Base-by-base conservation (phyloP, 108 stramenopile species). In the Asterionellopsis glacialis region DNA sequence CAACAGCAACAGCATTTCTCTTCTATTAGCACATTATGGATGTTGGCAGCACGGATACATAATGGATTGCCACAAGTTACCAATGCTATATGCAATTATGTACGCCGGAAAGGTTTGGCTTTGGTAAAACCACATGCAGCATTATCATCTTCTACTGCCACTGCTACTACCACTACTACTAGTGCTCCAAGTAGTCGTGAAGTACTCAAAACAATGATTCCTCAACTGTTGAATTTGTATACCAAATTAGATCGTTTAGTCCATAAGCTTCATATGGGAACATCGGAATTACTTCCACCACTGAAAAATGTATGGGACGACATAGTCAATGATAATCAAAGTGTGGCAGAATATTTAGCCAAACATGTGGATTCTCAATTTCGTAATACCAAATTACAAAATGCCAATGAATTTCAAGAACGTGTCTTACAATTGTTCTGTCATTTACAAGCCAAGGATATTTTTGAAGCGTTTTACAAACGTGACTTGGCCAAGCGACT, bases 391-490 rank as follows among this genome's bases (percentile, higher is more conserved):
- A 90, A 90, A 67, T 76, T 74, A 50, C 42, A 9, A 3, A 43
- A 57, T 11, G 13, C 45, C 25, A 21, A 5, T 23, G 55, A 11
- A 42, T 65, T 23, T 45, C 59, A 25, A 54, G 52, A 39, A 26
- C 73, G 10, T 28, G 28, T 27, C 51, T 33, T 41, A 41, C 58
- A 50, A 70, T 64, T 65, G 87, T 99, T 99, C 68, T 77, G 92
- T 55, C 88, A 88, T 53, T 41, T 89, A 10, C 83, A 85, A 45
- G 89, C 88, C 67, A 99, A 99, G 65, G 98, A 98, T 76, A 85
- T 96, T 14, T 98, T 98, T 75, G 96, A 99, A 70, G 97, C 93
- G 15, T 98, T 97, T 67, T 98, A 97, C 81, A 95, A 95, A 59
- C 80, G 76, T 41, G 94, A 97, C 72, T 75, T 98, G 54, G 91